Base-by-base conservation (phyloP, 768 basidiomycete genomes). In the Collybiopsis luxurians region DNA sequence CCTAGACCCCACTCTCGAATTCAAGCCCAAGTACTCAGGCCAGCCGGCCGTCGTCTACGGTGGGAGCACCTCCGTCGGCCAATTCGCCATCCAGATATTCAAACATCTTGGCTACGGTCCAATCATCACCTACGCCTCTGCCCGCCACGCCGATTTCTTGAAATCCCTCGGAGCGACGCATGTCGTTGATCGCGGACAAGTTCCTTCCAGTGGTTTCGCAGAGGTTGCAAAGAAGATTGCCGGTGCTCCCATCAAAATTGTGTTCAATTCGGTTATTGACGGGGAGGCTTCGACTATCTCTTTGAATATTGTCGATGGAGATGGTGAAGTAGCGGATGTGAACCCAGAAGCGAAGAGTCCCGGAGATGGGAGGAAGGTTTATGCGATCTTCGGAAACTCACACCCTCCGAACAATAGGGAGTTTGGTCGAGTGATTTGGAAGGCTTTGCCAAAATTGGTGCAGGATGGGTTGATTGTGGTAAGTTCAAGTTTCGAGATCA, bases 51-150 rank as follows among this genome's bases (percentile, higher is more conserved):
- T 83, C 30, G 73, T 83, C 52, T 65, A 80, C 17, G 81, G 81
- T 30, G 81, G 81, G 4, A 64, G 74, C 26, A 74, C 74, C 43
- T 80, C 78, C 38, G 77, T 81, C 2, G 81, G 81, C 38, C 79
- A 81, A 71, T 76, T 69, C 28, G 54, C 45, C 11, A 55, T 55
- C 19, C 54, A 55, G 26, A 7, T 55, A 4, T 21, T 55, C 19
- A 45, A 28, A 47, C 13, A 43, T 27, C 47, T 24, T 21, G 47
- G 47, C 7, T 48, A 21, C 47, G 10, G 17, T 9, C 9, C 7
- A 9, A 74, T 77, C 50, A 76, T 79, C 13, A 62, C 71, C 21
- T 77, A 69, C 1, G 68, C 77, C 0, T 74, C 72, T 13, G 57
- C 60, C 4, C 59, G 65, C 13, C 67, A 75, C 48, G 46, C 66